Conservation (phyloP, 495 filamentous ascomycete species). For the Podospora anserina region DNA sequence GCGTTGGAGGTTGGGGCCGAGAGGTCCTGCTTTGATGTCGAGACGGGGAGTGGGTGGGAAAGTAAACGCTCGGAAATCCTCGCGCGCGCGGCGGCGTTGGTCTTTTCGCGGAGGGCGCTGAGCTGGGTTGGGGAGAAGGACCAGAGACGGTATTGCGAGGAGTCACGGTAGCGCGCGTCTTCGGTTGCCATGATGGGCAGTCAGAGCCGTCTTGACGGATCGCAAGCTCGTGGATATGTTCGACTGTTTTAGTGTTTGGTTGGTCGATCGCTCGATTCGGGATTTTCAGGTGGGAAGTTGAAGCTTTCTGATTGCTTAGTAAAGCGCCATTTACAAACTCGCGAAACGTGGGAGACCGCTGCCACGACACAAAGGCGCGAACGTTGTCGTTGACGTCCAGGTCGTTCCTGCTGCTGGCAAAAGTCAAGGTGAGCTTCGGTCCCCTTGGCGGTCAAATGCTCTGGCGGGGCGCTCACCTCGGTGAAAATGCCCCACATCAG, state of each 20-base stretch:
- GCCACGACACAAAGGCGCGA: neutral
- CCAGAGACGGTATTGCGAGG: conserved; percentile 88
- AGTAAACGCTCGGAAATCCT: conserved; percentile 56
- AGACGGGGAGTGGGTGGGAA: conserved; percentile 15
- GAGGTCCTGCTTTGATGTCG: conserved; percentile 21
- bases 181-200: conserved; percentile 53
- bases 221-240: no score
- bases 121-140: conserved; percentile 80
- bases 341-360: neutral
- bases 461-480: conserved; percentile 9
- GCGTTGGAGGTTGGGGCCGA: conserved; percentile 34
- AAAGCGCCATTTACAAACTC: no score
- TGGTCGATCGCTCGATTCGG: no score
- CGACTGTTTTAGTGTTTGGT: no score
- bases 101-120: conserved; percentile 63
- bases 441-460: neutral
- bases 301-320: no score
- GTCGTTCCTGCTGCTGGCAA: neutral
- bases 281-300: no score
- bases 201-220: neutral
- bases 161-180: conserved; percentile 86
- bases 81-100: conserved; percentile 69
- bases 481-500: neutral
- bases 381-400: neutral
- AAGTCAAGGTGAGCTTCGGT: conserved; percentile 1